Conservation (phyloP, 768 basidiomycete genomes). For the Leccinum uliginosum region DNA sequence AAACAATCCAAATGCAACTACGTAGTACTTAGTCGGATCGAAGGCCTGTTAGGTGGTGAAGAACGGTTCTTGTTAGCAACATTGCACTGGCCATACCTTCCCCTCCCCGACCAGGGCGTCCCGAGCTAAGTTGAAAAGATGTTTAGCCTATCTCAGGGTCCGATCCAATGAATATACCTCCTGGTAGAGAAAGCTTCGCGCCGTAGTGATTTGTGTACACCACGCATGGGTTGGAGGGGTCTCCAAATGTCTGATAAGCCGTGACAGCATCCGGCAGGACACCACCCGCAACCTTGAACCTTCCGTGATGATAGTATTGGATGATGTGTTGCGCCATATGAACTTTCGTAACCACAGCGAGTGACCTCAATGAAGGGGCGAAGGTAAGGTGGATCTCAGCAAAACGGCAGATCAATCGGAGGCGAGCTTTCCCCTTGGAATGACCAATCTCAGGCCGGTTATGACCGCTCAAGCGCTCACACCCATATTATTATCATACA, state of each 20-base stretch:
- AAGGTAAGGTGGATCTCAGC: not conserved
- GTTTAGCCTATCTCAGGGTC: slow-evolving; percentile 31
- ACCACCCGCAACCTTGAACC: slow-evolving; percentile 49
- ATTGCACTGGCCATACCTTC: slow-evolving; percentile 34
- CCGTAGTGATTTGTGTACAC: slow-evolving; percentile 58
- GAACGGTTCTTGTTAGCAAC: not conserved
- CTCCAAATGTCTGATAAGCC: slow-evolving; percentile 53
- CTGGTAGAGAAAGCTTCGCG: slow-evolving; percentile 37
- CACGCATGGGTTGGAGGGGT: slow-evolving; percentile 45
- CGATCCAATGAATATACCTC: slow-evolving; percentile 33
- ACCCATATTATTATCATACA: too few relatives aligned
- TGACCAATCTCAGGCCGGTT: not conserved
- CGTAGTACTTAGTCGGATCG: slow-evolving; percentile 48
- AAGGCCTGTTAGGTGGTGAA: slow-evolving; percentile 34
- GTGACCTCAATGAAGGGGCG: not conserved
- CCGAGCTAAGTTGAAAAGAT: slow-evolving; percentile 34
- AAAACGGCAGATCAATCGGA: not conserved
- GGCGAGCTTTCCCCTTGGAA: not conserved
- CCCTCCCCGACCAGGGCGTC: slow-evolving; percentile 45
- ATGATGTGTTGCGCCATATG: slow-evolving; percentile 24
- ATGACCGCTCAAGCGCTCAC: not conserved
- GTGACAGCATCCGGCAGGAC: slow-evolving; percentile 53
- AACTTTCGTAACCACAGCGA: not conserved
- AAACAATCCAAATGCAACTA: slow-evolving; percentile 55
- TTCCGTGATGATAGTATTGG: slow-evolving; percentile 51